Base-by-base conservation (phyloP, 352 stramenopile species). In the Phytophthora sp. region DNA sequence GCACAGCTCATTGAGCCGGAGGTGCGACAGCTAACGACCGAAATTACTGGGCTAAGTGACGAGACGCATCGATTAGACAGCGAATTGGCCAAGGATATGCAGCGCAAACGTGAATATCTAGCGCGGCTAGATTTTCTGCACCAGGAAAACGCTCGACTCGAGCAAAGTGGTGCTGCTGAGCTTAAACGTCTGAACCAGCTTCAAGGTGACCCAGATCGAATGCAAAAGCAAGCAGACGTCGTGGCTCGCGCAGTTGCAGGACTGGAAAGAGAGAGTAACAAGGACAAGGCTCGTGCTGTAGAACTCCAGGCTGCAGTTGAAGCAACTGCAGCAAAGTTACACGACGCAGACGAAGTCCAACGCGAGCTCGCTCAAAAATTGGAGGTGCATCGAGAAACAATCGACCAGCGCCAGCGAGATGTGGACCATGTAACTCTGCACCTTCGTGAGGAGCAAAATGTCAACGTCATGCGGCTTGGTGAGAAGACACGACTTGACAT, bases 331-430 rank as follows among this genome's bases (percentile, higher is more conserved):
- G 17, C 27, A 11, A 92, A 92, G 59, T 59, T 84, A 24, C 78
- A 82, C 23, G 91, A 97, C 23, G 76, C 79, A 9, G 85, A 96
- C 5, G 85, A 92, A 53, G 69, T 96, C 9, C 78, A 89, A 41
- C 82, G 80, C 18, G 91, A 94, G 45, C 74, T 97, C 6, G 54
- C 64, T 24, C 88, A 94, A 61, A 96, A 96, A 53, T 65, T 97
- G 10, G 89, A 98, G 17, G 71, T 97, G 5, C 91, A 97, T 62
- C 82, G 90, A 31, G 85, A 96, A 6, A 97, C 87, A 39, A 93
- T 97, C 41, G 89, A 96, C 46, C 86, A 98, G 62, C 87, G 91
- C 0, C 88, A 97, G 57, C 88, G 88, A n/a, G 91, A 98, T 65
- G 85, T 97, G 12, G 89, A 96, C 55, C 82, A 94, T 54, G 84